Base-by-base conservation (phyloP, 2,329 filamentous ascomycete species). In the Huntiella bhutanensis region DNA sequence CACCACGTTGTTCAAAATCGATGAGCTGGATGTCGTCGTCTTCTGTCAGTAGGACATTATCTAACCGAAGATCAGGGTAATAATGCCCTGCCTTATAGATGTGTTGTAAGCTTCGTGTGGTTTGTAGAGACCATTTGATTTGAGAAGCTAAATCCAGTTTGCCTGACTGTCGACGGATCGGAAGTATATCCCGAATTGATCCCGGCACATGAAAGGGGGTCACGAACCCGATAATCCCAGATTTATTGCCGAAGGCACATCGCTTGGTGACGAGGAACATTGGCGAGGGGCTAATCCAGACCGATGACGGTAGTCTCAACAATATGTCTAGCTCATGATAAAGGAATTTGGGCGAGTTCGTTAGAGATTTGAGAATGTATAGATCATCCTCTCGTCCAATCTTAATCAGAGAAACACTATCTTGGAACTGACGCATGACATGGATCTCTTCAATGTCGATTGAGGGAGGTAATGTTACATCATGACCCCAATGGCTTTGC, bases 1-100 rank as follows among this genome's bases (percentile, higher is more conserved):
- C 71, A 5, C 73, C 73, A 32, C 73, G 66, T 56, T 77, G 73
- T 57, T 77, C 73, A 53, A 77, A 75, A 51, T 77, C 73, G 4
- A 77, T 64, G 64, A 77, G 69, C 53, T 76, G 55, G 7, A 67
- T 58, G 46, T 74, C 63, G 15, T 59, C 60, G 1, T 59, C 53
- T 16, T 61, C 60, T 1, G 69, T 68, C 11, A 75, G 57, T 3
- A 77, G 67, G 33, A 77, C 62, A 52, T 77, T 76, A 56, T 77
- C 73, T 4, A 76, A 64, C 11, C 73, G 68, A 11, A 76, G 62
- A 51, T 77, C 73, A 1, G 72, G 69, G 51, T 76, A 76, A 54
- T 70, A 75, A 39, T 73, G 59, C 10, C 36, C 41, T 3, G 48
- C 33, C 8, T 37, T 16, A 4, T 13, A 19, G 7, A 49, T 49